Evolutionary conservation across 768 basidiomycete genomes (phyloP), one percentile per base, ranked within the genome.

Genomic region (Trametopsis cervina): DNA sequence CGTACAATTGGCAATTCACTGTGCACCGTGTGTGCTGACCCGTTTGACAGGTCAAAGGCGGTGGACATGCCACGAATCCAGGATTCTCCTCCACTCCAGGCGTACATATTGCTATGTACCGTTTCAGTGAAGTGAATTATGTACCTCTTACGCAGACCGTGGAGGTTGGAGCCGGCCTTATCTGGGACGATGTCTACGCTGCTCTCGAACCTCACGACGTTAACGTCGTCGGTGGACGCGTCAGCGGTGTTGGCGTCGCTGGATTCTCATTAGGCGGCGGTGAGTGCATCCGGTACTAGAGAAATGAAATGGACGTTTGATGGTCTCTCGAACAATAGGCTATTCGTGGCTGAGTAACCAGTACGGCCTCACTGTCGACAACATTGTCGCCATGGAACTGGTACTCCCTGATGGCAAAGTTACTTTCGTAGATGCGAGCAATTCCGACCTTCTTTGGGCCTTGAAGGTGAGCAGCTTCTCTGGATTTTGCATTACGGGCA

Each of bases 151-250:
- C 51, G 3, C 45, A 50, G 15, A 58, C 57, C 2, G 63, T 48
- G 4, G 54, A 53, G 10, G 52, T 72, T 42, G 69, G 66, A 26
- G 57, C 68, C 6, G 70, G 71, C 4, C 56, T 78, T n/a, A 67
- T 80, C 22, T 85, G 81, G 82, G 83, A 86, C 57, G 75, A 82
- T 26, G 80, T 77, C 62, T 85, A 83, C 52, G 65, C 66, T 2
- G 74, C 73, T 4, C 67, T 85, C 3, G 68, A 64, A 4, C 76
- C 74, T 0, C 55, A 67, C 46, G 68, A 66, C 4, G 74, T 79
- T 6, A 78, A 69, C 40, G 78, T 83, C 13, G 70, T 82, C 7
- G 83, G 83, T 0, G 79, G 76, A 3, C 67, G 81, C 1, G 76
- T 80, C 2, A 62, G 72, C 7, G 79, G 80, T 10, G 73, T 61